These are phyloP conservation scores for Tulasnella sp. DNA, from an alignment of 768 basidiomycete genomes.

Conservation along the genomic window DNA sequence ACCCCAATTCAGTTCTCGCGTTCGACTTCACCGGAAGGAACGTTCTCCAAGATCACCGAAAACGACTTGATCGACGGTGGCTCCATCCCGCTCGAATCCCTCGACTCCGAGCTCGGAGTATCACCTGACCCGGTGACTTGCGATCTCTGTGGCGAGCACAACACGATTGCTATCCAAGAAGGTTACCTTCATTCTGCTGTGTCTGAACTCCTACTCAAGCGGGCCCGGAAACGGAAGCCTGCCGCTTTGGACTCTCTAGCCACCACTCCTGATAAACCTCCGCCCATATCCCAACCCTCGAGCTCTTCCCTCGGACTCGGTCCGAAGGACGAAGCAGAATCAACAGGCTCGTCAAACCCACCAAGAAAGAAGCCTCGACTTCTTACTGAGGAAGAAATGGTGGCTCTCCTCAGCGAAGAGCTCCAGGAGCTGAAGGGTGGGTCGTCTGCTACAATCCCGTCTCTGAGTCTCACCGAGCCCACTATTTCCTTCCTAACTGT, in stretches of 20 bases:
- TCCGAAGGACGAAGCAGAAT: background rate
- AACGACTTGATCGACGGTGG: background rate
- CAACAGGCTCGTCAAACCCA: background rate
- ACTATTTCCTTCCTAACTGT: background rate
- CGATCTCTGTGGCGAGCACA: background rate
- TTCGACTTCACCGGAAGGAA: background rate
- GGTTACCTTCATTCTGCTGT: too few relatives aligned
- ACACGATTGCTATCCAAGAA: too few relatives aligned
- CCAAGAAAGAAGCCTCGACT: background rate
- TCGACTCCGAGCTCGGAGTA: too few relatives aligned
- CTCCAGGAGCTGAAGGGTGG: background rate
- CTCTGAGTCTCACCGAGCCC: background rate
- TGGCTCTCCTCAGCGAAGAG: background rate
- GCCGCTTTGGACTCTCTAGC: background rate
- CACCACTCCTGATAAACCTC: background rate
- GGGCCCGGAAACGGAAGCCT: background rate
- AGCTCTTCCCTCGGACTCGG: background rate
- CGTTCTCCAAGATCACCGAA: background rate
- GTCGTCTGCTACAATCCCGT: background rate
- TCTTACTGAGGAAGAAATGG: background rate
- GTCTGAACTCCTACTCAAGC: background rate
- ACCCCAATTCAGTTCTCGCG: background rate
- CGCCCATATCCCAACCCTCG: background rate
- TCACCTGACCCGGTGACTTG: background rate
- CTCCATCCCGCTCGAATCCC: background rate